A percentile compares a stretch with the other conserved stretches of the same genome.
These are phyloP conservation scores for Debaryomyces subglobosus DNA, from an alignment of 1,139 yeast genomes.

Conservation along the genomic window DNA sequence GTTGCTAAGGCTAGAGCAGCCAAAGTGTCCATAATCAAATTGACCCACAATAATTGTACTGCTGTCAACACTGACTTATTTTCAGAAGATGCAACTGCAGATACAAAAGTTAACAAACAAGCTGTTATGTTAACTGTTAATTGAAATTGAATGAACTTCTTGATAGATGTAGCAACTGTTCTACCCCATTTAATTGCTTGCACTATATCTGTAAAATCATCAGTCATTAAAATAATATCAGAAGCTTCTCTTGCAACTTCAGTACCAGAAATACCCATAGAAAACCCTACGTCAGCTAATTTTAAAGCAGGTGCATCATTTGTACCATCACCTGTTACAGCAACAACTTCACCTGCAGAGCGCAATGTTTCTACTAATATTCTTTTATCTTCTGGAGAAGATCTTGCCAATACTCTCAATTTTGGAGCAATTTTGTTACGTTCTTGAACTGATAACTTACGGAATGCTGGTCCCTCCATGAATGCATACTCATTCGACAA, in stretches of 20 bases:
- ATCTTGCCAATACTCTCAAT: conserved; percentile 85
- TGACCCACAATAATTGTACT: conserved; percentile 96
- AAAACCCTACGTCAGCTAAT: conserved; percentile 89
- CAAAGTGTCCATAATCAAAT: conserved; percentile 95
- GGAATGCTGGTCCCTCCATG: conserved; percentile 92
- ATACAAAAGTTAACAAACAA: conserved; percentile 86
- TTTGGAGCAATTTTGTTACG: conserved; percentile 65
- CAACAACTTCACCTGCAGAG: conserved; percentile 87
- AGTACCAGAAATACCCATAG: conserved; percentile 93
- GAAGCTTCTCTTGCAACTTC: conserved; percentile 96
- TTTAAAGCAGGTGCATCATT: conserved; percentile 95
- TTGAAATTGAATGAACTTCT: conserved; percentile 94
- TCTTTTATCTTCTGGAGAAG: conserved; percentile 94
- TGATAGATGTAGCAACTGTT: conserved; percentile 91
- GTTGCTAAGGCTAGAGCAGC: conserved; percentile 98
- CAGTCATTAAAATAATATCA: conserved; percentile 93
- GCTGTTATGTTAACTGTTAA: conserved; percentile 96
- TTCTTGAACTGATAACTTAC: conserved; percentile 64
- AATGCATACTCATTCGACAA: conserved; percentile 59
- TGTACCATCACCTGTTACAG: conserved; percentile 98
- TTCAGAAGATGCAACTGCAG: conserved; percentile 82
- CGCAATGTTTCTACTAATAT: conserved; percentile 82
- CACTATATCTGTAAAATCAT: conserved; percentile 92
- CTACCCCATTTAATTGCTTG: conserved; percentile 99
- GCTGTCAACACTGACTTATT: conserved; percentile 92